phyloP scores from a whole-genome alignment of 306 rosid species.

The Lagenaria siceraria region DNA sequence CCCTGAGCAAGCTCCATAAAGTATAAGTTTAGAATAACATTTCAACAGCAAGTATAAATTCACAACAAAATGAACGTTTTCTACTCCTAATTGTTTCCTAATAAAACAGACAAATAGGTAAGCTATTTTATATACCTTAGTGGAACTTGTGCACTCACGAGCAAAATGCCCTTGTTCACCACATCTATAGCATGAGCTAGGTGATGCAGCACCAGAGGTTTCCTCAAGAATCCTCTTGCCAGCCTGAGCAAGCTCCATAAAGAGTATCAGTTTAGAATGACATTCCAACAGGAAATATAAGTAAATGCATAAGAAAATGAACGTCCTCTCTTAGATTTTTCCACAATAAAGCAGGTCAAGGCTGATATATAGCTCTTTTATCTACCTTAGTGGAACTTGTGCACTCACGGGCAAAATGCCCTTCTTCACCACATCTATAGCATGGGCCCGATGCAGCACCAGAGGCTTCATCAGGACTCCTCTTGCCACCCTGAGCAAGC shows the following conservation, averaged over 20 bases:
- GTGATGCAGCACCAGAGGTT: slow-evolving; percentile 24
- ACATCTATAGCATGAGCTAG: slow-evolving; percentile 64
- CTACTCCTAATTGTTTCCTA: neutral
- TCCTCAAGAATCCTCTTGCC: slow-evolving; percentile 35
- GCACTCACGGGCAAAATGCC: slow-evolving; percentile 92
- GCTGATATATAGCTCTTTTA: neutral
- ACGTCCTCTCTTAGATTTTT: neutral
- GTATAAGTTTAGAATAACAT: neutral
- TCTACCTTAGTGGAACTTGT: slow-evolving; percentile 31
- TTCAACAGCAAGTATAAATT: neutral
- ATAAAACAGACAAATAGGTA: neutral
- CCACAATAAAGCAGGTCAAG: neutral
- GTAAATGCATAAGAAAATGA: neutral
- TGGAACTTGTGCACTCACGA: slow-evolving; percentile 49
- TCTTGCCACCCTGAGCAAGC: slow-evolving; percentile 35
- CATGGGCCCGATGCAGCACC: slow-evolving; percentile 46
- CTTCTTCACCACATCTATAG: slow-evolving; percentile 65
- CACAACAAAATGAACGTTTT: neutral
- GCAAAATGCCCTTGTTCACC: slow-evolving; percentile 88
- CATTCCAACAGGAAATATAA: neutral
- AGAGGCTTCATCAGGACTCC: slow-evolving; percentile 24
- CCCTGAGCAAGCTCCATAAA: slow-evolving; percentile 23
- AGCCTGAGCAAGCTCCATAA: slow-evolving; percentile 19
- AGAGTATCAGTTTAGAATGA: slow-evolving; percentile 1
- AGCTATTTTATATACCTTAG: slow-evolving; percentile 24